Evolutionary conservation across 257 asterid genomes (phyloP), one percentile per base, ranked within the genome.

Genomic region (Prunella vulgaris): DNA sequence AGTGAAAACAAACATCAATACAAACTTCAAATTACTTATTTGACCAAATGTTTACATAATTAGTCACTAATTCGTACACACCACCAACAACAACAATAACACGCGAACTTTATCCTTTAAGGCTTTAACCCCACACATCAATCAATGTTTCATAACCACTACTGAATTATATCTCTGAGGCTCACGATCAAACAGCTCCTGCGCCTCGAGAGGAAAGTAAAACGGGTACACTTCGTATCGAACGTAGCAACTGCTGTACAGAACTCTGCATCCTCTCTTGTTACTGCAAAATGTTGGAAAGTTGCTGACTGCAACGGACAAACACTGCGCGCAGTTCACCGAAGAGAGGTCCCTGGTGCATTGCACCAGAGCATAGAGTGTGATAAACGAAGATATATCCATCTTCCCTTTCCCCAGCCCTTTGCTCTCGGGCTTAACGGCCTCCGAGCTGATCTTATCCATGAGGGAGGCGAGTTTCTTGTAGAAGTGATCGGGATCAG

Each of bases 171-270:
- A 68, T 14, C 42, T 32, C 14, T 20, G 24, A 3, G 22, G 1
- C 22, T 46, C 52, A 24, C 22, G 38, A 24, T 6, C 68, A 21
- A 73, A 60, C 2, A 75, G 57, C 35, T 74, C 77, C 1, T 66
- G 44, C 7, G 73, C 24, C 13, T 82, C 87, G 3, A 86, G 82
- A 42, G 95, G 92, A 28, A 85, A 93, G 85, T 57, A 93, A 70
- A 88, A 93, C 0, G 98, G 97, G 53, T 85, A 85, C 9, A 80
- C 78, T 54, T 93, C 98, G 64, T 90, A 93, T 48, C 97, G 74
- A 25, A 85, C 81, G 3, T 84, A 83, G 79, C 98, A 93, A 58
- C 92, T 88, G 28, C 87, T 70, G 17, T 85, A 87, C 1, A 86
- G 30, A 53, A 85, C 83, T 13, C 87, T 77, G 15, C 97, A 93